Conservation (phyloP, 768 basidiomycete species). For the Polyporus arcularius region DNA sequence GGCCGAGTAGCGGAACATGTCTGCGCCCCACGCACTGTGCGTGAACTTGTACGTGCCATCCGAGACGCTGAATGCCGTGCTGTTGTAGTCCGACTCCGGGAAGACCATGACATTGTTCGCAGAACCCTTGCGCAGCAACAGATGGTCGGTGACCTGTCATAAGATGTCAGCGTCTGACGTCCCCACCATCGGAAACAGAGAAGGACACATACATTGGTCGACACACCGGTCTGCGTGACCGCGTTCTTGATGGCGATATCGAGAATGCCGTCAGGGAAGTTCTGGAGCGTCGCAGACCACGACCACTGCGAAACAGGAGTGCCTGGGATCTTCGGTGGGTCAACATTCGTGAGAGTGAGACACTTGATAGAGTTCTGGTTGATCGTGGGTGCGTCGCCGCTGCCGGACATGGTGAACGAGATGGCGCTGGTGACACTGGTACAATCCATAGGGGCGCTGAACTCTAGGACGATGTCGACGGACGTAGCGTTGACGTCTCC, state of each 20-base stretch:
- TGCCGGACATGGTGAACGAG: constrained; percentile 65
- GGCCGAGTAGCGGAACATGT: constrained; percentile 83
- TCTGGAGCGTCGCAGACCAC: constrained; percentile 73
- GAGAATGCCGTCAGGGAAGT: constrained; percentile 83
- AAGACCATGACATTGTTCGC: constrained; percentile 83
- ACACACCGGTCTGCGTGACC: constrained; percentile 38
- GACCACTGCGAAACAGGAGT: constrained; percentile 61
- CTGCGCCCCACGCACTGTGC: constrained; percentile 85
- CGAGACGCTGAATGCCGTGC: constrained; percentile 53
- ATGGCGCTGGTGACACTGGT: constrained; percentile 62
- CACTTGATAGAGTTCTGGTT: constrained; percentile 48
- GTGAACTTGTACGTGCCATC: constrained; percentile 72
- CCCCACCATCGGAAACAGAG: constrained; percentile 4
- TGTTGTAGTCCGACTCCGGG: constrained; percentile 79
- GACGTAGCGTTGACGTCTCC: constrained; percentile 54
- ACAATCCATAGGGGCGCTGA: constrained; percentile 78
- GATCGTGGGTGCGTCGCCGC: constrained; percentile 57
- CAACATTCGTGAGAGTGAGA: constrained; percentile 46
- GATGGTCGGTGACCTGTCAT: constrained; percentile 64
- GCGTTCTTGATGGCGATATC: constrained; percentile 69
- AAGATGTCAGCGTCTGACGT: background rate
- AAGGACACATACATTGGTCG: constrained; percentile 55
- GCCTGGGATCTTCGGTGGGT: constrained; percentile 52
- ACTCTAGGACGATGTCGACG: constrained; percentile 74
- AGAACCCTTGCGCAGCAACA: constrained; percentile 80